Base-by-base conservation (phyloP, 345 rosid genomes). In the Syzygium jambos region DNA sequence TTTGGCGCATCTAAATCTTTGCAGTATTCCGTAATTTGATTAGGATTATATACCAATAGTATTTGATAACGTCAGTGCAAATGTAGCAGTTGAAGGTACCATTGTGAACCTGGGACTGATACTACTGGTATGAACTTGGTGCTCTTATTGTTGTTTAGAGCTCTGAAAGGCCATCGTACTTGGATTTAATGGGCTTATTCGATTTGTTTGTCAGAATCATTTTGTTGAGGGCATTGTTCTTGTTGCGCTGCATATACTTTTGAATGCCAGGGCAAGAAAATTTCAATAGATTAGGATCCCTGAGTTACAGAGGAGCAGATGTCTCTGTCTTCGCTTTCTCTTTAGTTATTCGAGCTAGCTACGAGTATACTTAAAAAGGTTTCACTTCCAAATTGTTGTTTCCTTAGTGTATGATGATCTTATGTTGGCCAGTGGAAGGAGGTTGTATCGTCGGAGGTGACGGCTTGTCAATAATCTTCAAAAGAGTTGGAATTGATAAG, bases 401-500 rank as follows among this genome's bases (percentile, higher is more conserved):
- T 61, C 19, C 34, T 56, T 54, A 22, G 61, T 1, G 9, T 0
- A 12, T 23, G 2, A 4, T 3, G 61, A 56, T 56, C 0, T 4
- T 56, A 56, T 56, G 61, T 56, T 56, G 61, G n/a, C n/a, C 1
- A 56, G n/a, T 56, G 5, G n/a, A 56, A 56, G 61, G 59, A 56
- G 61, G 61, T 22, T 22, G 1, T 0, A 21, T 21, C 0, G 11
- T 0, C 1, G 57, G 57, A 54, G 57, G 57, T 54, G 57, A 54
- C 6, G 57, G 34, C 12, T n/a, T 27, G 68, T 59, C 2, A 0
- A 27, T 5, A 1, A 2, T 59, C 30, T 27, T 9, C 17, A 59
- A 59, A 5, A 27, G 17, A 59, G 12, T 27, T 2, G 68, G 29
- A 30, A 0, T 25, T 3, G 15, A 59, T 59, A 1, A 56, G 11